Percentiles rank a stretch among this genome's conserved stretches.
These are phyloP conservation scores for Neoascochyta sp. DNA, from an alignment of 2,329 filamentous ascomycete species.

Conservation along the genomic window DNA sequence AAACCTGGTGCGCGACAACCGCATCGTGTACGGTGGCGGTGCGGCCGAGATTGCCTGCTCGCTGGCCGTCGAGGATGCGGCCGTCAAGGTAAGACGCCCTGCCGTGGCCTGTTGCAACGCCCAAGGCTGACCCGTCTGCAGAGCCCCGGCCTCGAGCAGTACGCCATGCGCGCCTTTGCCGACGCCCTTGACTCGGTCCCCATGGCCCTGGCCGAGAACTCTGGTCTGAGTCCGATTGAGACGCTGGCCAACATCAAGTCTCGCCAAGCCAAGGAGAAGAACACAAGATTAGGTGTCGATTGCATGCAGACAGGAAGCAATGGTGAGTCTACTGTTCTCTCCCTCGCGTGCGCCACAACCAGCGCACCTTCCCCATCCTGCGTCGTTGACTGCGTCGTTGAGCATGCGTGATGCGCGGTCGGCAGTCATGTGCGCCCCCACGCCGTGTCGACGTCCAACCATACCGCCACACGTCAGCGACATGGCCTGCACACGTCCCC, in stretches of 20 bases:
- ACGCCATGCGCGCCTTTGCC: slow-evolving; percentile 96
- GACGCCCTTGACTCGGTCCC: slow-evolving; percentile 91
- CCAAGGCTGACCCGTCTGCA: slow-evolving; percentile 25
- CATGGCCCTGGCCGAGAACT: slow-evolving; percentile 97
- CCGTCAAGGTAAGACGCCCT: slow-evolving; percentile 60
- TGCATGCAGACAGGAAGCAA: slow-evolving; percentile 96
- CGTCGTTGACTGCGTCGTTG: neutral
- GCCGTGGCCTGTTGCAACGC: no score
- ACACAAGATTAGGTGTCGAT: slow-evolving; percentile 81
- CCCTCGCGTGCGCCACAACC: slow-evolving; percentile 1
- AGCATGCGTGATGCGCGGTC: neutral
- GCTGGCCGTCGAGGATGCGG: slow-evolving; percentile 90
- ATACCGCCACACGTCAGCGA: slow-evolving; percentile 2
- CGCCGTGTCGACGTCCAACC: slow-evolving; percentile 1
- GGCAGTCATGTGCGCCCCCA: slow-evolving; percentile 3
- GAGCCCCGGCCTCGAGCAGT: slow-evolving; percentile 96
- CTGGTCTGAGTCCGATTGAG: slow-evolving; percentile 90
- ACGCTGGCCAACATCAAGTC: slow-evolving; percentile 94
- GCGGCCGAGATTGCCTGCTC: slow-evolving; percentile 97
- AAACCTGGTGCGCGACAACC: slow-evolving; percentile 92
- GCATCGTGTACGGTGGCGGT: slow-evolving; percentile 95
- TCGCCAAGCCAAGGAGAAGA: slow-evolving; percentile 85
- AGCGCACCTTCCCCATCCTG: slow-evolving; percentile 3
- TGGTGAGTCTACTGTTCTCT: slow-evolving; percentile 46
- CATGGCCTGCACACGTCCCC: slow-evolving; percentile 5